Base-by-base conservation (phyloP, 2,329 filamentous ascomycete genomes). In the Tolypocladium cylindrosporum region DNA sequence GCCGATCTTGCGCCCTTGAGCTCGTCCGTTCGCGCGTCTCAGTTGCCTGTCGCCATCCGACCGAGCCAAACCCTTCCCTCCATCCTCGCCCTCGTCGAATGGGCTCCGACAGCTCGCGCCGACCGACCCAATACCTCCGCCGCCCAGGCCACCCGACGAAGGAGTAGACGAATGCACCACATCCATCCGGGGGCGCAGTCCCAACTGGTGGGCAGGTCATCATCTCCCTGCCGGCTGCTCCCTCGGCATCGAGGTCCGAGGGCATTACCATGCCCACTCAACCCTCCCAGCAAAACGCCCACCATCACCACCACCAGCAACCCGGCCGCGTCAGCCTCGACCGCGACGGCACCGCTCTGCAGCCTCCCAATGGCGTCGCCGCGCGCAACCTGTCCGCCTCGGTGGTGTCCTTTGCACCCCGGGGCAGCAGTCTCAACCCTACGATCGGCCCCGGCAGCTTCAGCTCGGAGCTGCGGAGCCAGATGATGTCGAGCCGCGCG, bases 371-470 rank as follows among this genome's bases (percentile, higher is more conserved):
- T 71, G 76, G 75, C 62, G 69, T 68, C 53, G 63, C 68, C 48
- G 61, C 65, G 53, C 78, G 82, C 60, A 80, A 77, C 61, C 65
- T 80, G 19, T 77, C 81, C 36, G 74, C 78, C 39, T 82, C 82
- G 3, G 74, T 71, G 67, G 79, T 84, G 65, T 86, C 84, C 58
- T 88, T 85, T 70, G 84, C 80, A 54, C 82, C 86, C 21, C 84
- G 89, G 56, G 84, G 82, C 56, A 80, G 85, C 62, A 90, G 88
- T 54, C 80, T 91, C 67, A 87, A 86, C 61, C 84, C 88, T 16
- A 85, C 86, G 41, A 80, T 85, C 57, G 85, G 83, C 34, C 87
- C 87, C 1, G 92, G 92, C 50, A 96, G 91, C 77, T 97, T 97
- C 78, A 95, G 87, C 66, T 87, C 91, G 40, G 92, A 96, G 60